Evolutionary conservation across 1,284 basidiomycete species (phyloP).

Genomic region (Ustilago trichophora): DNA sequence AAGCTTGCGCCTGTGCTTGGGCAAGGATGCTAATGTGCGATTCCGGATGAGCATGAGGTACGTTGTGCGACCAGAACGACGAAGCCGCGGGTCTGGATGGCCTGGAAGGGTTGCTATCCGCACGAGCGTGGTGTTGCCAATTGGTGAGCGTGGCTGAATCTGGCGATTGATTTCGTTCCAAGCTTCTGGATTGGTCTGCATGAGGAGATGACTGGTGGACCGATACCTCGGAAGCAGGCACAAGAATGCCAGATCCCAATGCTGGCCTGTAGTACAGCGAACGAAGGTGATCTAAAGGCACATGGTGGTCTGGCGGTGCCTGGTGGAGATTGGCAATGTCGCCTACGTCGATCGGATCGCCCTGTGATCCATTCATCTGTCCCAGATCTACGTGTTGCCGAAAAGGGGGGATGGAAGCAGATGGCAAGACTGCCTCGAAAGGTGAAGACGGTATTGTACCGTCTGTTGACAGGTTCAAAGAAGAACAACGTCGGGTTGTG

Average conservation of each 20-base stretch:
- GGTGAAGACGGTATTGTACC: too few relatives aligned
- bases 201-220: background rate
- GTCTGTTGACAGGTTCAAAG: too few relatives aligned
- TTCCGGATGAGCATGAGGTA: slow-evolving; percentile 32
- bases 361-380: too few relatives aligned
- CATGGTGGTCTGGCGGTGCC: slow-evolving; percentile 26
- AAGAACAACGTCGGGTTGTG: too few relatives aligned
- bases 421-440: too few relatives aligned
- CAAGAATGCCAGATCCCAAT: slow-evolving; percentile 34
- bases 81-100: slow-evolving; percentile 12
- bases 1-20: slow-evolving; percentile 8
- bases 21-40: slow-evolving; percentile 39
- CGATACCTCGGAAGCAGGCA: slow-evolving; percentile 20
- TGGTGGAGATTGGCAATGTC: slow-evolving; percentile 20
- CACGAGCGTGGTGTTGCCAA: slow-evolving; percentile 15
- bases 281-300: slow-evolving; percentile 39
- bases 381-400: too few relatives aligned
- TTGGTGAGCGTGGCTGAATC: background rate
- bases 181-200: background rate
- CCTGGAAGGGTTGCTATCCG: slow-evolving; percentile 20
- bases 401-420: too few relatives aligned
- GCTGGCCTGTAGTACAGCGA: slow-evolving; percentile 45
- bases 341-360: background rate
- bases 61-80: slow-evolving; percentile 37
- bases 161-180: background rate